Conservation (phyloP, 106 monocot genomes). For the Amphibolis antarctica region DNA sequence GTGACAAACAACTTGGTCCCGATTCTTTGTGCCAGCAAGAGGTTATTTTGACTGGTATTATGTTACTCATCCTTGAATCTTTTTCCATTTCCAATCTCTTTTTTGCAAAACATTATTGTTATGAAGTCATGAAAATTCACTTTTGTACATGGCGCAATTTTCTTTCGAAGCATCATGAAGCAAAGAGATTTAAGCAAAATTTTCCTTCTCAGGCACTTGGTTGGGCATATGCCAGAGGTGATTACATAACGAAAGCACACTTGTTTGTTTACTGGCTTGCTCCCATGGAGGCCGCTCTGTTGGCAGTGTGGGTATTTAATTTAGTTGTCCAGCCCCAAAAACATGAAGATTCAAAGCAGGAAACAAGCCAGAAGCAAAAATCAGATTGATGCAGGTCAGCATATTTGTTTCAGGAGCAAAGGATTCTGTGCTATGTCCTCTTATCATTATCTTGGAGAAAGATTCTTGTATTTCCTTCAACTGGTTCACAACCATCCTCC, state of each 20-base stretch:
- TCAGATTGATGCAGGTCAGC: not conserved
- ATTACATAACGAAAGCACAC: slow-evolving; percentile 27
- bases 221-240: slow-evolving; percentile 29
- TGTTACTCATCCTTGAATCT: too few species aligned
- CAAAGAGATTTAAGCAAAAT: not conserved
- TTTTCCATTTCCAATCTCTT: too few species aligned
- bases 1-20: too few species aligned
- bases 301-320: slow-evolving; percentile 18
- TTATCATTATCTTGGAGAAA: too few species aligned
- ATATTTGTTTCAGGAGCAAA: too few species aligned
- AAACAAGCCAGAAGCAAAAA: slow-evolving; percentile 2
- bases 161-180: not conserved
- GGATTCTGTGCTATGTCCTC: too few species aligned
- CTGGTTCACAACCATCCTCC: too few species aligned
- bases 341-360: not conserved
- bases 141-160: not conserved
- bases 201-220: slow-evolving; percentile 25
- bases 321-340: slow-evolving; percentile 6
- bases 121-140: too few species aligned
- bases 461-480: too few species aligned
- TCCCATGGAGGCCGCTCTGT: slow-evolving; percentile 20
- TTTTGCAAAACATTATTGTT: too few species aligned
- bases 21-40: too few species aligned
- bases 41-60: too few species aligned
- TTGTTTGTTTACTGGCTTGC: slow-evolving; percentile 39